Evolutionary conservation across 305 asterid genomes (phyloP).

Genomic region (Fraxinus angustifolia): DNA sequence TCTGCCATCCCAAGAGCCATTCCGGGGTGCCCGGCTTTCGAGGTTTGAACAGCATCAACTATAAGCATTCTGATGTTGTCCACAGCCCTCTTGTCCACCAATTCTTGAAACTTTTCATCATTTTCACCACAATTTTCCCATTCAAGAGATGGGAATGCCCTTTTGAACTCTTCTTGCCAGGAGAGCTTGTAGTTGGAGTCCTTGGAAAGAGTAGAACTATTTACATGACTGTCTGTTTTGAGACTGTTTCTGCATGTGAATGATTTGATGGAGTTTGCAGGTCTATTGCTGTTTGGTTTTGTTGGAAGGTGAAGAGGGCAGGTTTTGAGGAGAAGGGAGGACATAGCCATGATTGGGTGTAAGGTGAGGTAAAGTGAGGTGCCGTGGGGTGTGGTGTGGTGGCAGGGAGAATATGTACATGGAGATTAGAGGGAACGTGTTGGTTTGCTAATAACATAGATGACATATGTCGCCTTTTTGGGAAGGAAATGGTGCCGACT

Average conservation of each 20-base stretch:
- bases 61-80: constrained; percentile 52
- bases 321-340: constrained; percentile 31
- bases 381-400: not conserved
- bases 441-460: not conserved
- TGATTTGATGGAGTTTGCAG: constrained; percentile 7
- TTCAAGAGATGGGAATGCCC: constrained; percentile 25
- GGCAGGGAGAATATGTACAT: not conserved
- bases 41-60: constrained; percentile 41
- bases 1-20: constrained; percentile 60
- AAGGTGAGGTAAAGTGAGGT: not conserved
- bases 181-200: constrained; percentile 32
- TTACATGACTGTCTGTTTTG: not conserved
- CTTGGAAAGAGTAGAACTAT: constrained; percentile 2
- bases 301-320: constrained; percentile 8
- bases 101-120: constrained; percentile 35
- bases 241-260: constrained; percentile 26
- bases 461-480: not conserved
- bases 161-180: constrained; percentile 41
- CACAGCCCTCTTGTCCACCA: constrained; percentile 43
- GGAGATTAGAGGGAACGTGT: not conserved
- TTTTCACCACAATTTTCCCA: not conserved
- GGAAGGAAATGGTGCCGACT: not conserved
- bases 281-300: not conserved
- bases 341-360: constrained; percentile 31
- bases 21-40: constrained; percentile 53